phyloP scores from a whole-genome alignment of 106 monocot species.

The Allium fistulosum region DNA sequence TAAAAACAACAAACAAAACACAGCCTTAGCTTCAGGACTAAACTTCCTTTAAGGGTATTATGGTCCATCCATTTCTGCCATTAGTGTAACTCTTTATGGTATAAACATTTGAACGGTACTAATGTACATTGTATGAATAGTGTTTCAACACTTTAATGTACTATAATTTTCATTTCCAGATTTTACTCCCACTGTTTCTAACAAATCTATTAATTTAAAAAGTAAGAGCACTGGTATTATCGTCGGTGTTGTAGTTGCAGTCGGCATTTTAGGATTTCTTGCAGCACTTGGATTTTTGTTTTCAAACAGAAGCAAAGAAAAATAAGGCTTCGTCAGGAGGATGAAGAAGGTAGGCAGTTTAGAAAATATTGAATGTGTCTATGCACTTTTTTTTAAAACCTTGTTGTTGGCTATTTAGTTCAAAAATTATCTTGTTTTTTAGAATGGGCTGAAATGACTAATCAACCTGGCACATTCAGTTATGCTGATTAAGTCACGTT shows the following conservation, averaged over 20 bases:
- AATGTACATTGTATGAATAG: too few relatives aligned
- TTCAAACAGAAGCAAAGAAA: constrained; percentile 29
- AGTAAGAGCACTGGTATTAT: constrained; percentile 36
- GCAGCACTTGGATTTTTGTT: too few relatives aligned
- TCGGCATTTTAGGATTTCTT: constrained; percentile 15
- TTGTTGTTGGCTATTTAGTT: too few relatives aligned
- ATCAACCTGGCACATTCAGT: constrained; percentile 39
- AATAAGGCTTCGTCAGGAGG: constrained; percentile 26
- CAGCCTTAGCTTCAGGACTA: constrained; percentile 59
- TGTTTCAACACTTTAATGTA: too few relatives aligned
- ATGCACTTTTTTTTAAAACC: too few relatives aligned
- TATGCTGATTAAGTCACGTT: too few relatives aligned
- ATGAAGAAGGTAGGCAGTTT: constrained; percentile 39
- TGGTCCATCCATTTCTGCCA: constrained; percentile 53
- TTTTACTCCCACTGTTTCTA: too few relatives aligned
- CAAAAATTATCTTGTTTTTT: constrained; percentile 8
- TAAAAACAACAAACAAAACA: too few relatives aligned
- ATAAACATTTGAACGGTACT: constrained; percentile 8
- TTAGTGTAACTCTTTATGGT: constrained; percentile 55
- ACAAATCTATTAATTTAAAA: constrained; percentile 21
- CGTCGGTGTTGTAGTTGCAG: constrained; percentile 36
- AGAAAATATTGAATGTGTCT: too few relatives aligned
- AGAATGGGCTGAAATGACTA: constrained; percentile 31
- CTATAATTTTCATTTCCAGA: too few relatives aligned
- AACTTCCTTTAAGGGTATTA: constrained; percentile 73